phyloP scores from a whole-genome alignment of 2,329 filamentous ascomycete genomes.

The Hypoxylon sp. region DNA sequence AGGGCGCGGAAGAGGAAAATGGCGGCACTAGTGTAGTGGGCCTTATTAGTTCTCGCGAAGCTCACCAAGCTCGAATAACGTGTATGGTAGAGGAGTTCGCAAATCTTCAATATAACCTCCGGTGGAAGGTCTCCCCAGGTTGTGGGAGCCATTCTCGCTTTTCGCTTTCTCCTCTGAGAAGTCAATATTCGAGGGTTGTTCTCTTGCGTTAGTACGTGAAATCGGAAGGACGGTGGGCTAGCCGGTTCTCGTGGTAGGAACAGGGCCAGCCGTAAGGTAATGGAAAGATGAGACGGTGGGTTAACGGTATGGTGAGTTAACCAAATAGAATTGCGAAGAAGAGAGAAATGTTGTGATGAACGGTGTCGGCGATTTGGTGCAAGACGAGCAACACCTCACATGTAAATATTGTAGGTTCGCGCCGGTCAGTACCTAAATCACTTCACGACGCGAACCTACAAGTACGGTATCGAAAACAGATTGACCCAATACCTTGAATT shows the following conservation, averaged over 20 bases:
- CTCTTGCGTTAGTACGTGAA: not conserved
- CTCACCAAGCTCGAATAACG: constrained; percentile 5
- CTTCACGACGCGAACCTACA: too few species aligned
- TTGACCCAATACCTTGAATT: not conserved
- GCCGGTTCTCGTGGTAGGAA: not conserved
- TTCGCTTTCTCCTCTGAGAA: not conserved
- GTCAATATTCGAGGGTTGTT: not conserved
- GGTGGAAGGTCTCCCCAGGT: not conserved
- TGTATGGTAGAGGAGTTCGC: constrained; percentile 6
- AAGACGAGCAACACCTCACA: too few species aligned
- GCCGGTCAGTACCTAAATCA: too few species aligned
- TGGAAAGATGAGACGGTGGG: not conserved
- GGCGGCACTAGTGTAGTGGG: not conserved
- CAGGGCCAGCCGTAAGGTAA: not conserved
- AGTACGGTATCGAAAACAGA: not conserved
- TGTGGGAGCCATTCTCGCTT: not conserved
- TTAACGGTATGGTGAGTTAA: not conserved
- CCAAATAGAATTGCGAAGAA: not conserved
- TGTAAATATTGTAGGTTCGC: too few species aligned
- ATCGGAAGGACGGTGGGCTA: not conserved
- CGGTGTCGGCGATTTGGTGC: not conserved
- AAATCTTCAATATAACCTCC: constrained; percentile 1
- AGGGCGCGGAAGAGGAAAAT: constrained; percentile 17
- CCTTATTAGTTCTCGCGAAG: constrained; percentile 7
- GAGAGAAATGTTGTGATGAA: not conserved